Percentiles rank a stretch among this genome's conserved stretches.
Evolutionary conservation across 495 filamentous ascomycete species (phyloP).

Genomic region (Daldinia decipiens): DNA sequence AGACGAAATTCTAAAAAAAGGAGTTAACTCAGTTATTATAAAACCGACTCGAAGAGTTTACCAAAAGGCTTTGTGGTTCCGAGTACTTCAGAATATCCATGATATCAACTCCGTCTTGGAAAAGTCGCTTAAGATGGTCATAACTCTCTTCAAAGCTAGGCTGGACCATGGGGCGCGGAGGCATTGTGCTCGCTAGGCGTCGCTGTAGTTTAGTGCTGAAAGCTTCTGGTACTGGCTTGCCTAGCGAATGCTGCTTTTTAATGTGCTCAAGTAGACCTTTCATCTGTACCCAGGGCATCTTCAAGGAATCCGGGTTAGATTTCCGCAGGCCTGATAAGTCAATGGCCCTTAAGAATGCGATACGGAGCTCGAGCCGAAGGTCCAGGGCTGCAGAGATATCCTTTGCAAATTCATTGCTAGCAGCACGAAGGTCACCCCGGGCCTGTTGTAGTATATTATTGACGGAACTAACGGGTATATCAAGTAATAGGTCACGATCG

Average conservation of each 20-base stretch:
- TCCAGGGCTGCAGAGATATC: constrained; percentile 68
- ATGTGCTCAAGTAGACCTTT: constrained; percentile 60
- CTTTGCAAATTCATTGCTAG: constrained; percentile 56
- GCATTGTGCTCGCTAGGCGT: constrained; percentile 88
- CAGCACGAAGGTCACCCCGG: constrained; percentile 61
- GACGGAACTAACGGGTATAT: constrained; percentile 67
- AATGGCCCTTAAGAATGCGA: constrained; percentile 66
- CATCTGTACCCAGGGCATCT: constrained; percentile 60
- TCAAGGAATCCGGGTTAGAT: constrained; percentile 55
- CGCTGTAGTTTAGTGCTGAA: constrained; percentile 94
- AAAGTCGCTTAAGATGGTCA: constrained; percentile 73
- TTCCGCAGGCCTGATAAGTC: constrained; percentile 55
- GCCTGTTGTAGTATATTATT: constrained; percentile 69
- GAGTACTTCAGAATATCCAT: constrained; percentile 73
- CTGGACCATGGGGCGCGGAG: constrained; percentile 88
- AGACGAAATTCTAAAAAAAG: constrained; percentile 67
- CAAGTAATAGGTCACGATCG: constrained; percentile 76
- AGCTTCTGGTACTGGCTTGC: constrained; percentile 73
- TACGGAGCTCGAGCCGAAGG: constrained; percentile 70
- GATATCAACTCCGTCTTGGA: constrained; percentile 75
- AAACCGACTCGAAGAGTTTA: constrained; percentile 46
- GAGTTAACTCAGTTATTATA: constrained; percentile 19
- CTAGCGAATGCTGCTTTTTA: constrained; percentile 67
- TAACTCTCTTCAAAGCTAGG: constrained; percentile 77
- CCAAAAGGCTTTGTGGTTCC: constrained; percentile 74